These are phyloP conservation scores for Elaeis oleifera DNA, from an alignment of 202 grass and related monocot species.

Conservation along the genomic window DNA sequence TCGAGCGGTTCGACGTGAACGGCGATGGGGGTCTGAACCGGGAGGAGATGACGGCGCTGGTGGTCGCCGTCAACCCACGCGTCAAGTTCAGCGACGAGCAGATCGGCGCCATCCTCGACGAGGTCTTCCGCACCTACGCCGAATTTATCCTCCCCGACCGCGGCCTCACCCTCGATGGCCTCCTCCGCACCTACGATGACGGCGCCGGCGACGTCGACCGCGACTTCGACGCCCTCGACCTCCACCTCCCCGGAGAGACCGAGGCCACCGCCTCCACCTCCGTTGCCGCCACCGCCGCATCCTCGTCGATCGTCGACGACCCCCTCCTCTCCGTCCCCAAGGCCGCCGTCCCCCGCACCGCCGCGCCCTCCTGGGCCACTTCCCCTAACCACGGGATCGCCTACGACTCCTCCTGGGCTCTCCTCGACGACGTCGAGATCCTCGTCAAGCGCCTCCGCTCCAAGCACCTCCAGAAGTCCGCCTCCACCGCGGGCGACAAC, in stretches of 20 bases:
- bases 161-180: conserved; percentile 63
- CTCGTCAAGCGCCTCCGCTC: conserved; percentile 96
- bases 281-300: conserved; percentile 7
- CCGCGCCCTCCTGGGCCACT: too few relatives aligned
- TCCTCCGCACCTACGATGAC: conserved; percentile 92
- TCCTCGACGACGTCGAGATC: conserved; percentile 90
- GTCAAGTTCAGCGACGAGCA: conserved; percentile 98
- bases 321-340: too few relatives aligned
- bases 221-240: conserved; percentile 79
- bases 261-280: neutral
- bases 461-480: conserved; percentile 69
- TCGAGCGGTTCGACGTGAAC: conserved; percentile 84
- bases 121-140: conserved; percentile 94
- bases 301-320: neutral
- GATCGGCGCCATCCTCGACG: conserved; percentile 93
- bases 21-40: conserved; percentile 80
- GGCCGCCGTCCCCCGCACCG: too few relatives aligned
- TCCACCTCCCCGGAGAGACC: conserved; percentile 11
- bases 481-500: neutral
- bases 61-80: conserved; percentile 71
- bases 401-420: conserved; percentile 86
- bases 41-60: conserved; percentile 78
- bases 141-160: conserved; percentile 57
- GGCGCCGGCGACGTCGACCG: conserved; percentile 95
- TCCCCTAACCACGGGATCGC: conserved; percentile 63